Evolutionary conservation across 495 filamentous ascomycete genomes (phyloP), one percentile per base, ranked within the genome.

Genomic region (Penicillium ucsense): DNA sequence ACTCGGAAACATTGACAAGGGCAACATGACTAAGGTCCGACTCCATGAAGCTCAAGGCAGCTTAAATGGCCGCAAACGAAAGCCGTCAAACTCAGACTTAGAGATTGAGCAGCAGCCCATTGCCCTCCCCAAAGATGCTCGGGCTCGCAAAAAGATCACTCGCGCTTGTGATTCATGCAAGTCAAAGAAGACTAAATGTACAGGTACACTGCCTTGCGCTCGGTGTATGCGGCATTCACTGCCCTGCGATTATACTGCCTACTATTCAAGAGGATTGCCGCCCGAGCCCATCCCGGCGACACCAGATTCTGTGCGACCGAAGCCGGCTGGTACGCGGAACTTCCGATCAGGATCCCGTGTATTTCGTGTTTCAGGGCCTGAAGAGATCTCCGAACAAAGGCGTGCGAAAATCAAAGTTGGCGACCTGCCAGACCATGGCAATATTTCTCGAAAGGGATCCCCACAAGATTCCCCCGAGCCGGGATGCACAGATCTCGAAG

Each of bases 91-190:
- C 20, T 20, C 20, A 20, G 20, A 20, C 20, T 20, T 20, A 1
- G 20, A 20, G 2, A 20, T 20, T 20, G 20, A 20, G 31, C 41
- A 43, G 41, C 41, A 43, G 6, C 41, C 41, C 10, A 36, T 55
- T n/a, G 35, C 45, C 9, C 30, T 56, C 9, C 57, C 51, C 45
- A 66, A 59, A 38, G 45, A 46, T 32, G 49, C 47, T 43, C 54
- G 41, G 5, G 49, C 48, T 32, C 66, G 68, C n/a, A 67, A 66
- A 43, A 69, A 70, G 47, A 72, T 72, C 47, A 74, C 70, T 34
- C 52, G 71, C 41, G 71, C 71, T 37, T 74, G 71, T 56, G 71
- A 74, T 53, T 64, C 57, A 34, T 74, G 71, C 58, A 74, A 74
- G 57, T 50, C 60, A 12, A 72, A 71, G 51, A 74, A 74, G 52